Conservation (phyloP, 371 early-diverging fungal species). For the Parasitella parasitica region DNA sequence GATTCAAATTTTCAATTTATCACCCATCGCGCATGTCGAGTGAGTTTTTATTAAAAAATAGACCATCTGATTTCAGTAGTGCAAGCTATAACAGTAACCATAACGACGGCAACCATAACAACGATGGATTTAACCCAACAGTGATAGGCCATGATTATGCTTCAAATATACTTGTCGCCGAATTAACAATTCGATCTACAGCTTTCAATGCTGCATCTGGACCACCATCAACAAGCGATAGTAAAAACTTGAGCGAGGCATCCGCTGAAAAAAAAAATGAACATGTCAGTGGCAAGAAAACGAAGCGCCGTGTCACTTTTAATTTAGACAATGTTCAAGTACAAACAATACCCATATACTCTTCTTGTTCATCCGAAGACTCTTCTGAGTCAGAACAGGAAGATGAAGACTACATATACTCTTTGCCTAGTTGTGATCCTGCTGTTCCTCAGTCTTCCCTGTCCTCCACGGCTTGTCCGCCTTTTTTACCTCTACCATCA, state of each 20-base stretch:
- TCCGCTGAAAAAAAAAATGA: background rate
- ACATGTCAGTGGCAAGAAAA: background rate
- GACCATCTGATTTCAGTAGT: background rate
- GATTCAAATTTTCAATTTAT: background rate
- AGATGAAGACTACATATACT: background rate
- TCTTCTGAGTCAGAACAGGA: constrained; percentile 1
- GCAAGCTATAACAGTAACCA: background rate
- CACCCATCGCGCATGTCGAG: constrained; percentile 4
- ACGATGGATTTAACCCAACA: background rate
- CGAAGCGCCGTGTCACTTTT: constrained; percentile 24
- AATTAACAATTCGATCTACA: constrained; percentile 13
- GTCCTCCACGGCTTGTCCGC: too few species aligned
- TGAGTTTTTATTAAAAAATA: constrained; percentile 4
- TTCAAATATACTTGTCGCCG: constrained; percentile 1
- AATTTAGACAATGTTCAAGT: constrained; percentile 15
- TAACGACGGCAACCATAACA: background rate
- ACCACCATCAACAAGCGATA: background rate
- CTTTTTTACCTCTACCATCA: background rate
- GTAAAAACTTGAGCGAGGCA: background rate
- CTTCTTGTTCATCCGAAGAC: background rate
- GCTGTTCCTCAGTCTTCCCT: too few species aligned
- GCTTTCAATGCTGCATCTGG: background rate
- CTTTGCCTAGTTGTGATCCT: background rate
- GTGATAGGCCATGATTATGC: constrained; percentile 7
- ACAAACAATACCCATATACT: constrained; percentile 11